Conservation (phyloP, 495 filamentous ascomycete genomes). For the Elaphomyces granulatus region DNA sequence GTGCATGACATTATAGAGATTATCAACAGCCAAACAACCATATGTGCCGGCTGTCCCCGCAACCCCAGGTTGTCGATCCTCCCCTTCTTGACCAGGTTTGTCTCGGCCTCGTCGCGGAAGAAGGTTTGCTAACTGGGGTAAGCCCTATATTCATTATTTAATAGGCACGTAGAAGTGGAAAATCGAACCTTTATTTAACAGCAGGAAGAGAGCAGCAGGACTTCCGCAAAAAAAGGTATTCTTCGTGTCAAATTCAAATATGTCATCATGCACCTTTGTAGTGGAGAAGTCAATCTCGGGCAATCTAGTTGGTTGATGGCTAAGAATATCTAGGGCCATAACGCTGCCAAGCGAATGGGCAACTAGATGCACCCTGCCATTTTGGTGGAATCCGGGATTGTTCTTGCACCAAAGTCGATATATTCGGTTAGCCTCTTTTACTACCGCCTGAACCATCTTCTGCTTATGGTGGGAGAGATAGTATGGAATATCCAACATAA, state of each 20-base stretch:
- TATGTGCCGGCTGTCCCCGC: slow-evolving; percentile 63
- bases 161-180: not conserved
- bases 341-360: slow-evolving; percentile 88
- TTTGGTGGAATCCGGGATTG: slow-evolving; percentile 69
- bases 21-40: slow-evolving; percentile 86
- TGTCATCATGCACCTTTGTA: slow-evolving; percentile 36
- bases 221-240: slow-evolving; percentile 88
- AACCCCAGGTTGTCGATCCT: slow-evolving; percentile 48
- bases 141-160: not conserved
- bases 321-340: slow-evolving; percentile 85
- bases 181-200: slow-evolving; percentile 56
- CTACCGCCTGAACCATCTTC: slow-evolving; percentile 82
- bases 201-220: slow-evolving; percentile 81
- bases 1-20: slow-evolving; percentile 87
- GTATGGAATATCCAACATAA: slow-evolving; percentile 95
- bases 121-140: slow-evolving; percentile 38
- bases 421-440: slow-evolving; percentile 85
- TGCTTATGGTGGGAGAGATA: slow-evolving; percentile 92
- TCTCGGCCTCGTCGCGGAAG: slow-evolving; percentile 59
- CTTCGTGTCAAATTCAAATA: slow-evolving; percentile 82
- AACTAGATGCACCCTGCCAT: slow-evolving; percentile 78
- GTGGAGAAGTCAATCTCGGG: slow-evolving; percentile 41
- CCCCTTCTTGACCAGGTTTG: slow-evolving; percentile 58
- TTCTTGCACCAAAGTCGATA: slow-evolving; percentile 88
- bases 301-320: slow-evolving; percentile 62